Percentiles rank a stretch among this genome's conserved stretches.
phyloP scores from a whole-genome alignment of 2,329 filamentous ascomycete genomes.

The Trichoderma sp. region DNA sequence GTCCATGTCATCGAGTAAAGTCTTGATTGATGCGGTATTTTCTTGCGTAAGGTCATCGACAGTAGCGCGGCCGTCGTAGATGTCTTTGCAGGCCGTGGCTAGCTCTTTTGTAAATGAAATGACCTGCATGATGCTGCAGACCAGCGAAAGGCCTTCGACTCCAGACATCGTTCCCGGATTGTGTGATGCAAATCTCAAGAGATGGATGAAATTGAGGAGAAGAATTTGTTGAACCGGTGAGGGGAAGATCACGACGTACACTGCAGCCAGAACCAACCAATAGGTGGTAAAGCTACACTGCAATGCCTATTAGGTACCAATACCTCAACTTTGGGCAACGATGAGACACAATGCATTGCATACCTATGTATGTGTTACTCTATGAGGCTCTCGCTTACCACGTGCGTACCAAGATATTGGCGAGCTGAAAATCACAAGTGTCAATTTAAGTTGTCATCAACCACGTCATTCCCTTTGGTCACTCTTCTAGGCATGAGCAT shows the following conservation, averaged over 20 bases:
- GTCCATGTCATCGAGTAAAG: not conserved
- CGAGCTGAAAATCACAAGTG: too few species aligned
- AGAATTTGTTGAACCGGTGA: not conserved
- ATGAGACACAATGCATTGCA: too few species aligned
- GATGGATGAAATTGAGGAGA: not conserved
- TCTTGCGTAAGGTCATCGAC: not conserved
- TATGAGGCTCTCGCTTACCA: too few species aligned
- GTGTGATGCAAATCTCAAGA: not conserved
- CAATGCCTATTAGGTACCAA: too few species aligned
- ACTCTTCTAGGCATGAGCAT: not conserved
- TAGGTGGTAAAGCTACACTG: too few species aligned
- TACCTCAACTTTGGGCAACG: too few species aligned
- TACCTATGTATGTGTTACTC: too few species aligned
- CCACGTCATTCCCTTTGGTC: not conserved
- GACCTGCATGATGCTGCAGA: conserved; percentile 2
- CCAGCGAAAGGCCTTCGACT: not conserved
- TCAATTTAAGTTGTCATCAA: too few species aligned
- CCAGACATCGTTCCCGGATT: not conserved
- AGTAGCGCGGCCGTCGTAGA: not conserved
- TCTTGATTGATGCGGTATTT: not conserved
- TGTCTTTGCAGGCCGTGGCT: not conserved
- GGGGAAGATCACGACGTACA: too few species aligned
- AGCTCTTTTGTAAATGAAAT: conserved; percentile 3
- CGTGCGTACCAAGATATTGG: too few species aligned
- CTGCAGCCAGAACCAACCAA: too few species aligned